A percentile compares a stretch with the other conserved stretches of the same genome.
These are phyloP conservation scores for Chalara sp. DNA, from an alignment of 2,329 filamentous ascomycete species.

Conservation along the genomic window DNA sequence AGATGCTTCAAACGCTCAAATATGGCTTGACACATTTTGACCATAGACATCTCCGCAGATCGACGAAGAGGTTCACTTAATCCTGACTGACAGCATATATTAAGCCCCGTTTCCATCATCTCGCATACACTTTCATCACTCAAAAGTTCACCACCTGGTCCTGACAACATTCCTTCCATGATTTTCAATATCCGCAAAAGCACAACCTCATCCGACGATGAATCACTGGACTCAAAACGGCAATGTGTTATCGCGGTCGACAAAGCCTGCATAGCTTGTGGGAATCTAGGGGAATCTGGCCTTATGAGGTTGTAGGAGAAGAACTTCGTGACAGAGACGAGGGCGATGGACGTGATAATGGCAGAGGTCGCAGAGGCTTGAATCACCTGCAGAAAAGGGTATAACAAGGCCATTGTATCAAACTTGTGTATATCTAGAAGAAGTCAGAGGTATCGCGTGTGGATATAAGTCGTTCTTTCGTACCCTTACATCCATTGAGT, in stretches of 20 bases:
- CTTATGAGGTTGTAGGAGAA: constrained; percentile 90
- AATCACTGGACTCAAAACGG: constrained; percentile 93
- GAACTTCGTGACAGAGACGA: constrained; percentile 93
- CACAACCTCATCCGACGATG: constrained; percentile 90
- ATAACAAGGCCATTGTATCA: constrained; percentile 81
- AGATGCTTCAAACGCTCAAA: constrained; percentile 88
- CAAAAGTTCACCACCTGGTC: constrained; percentile 84
- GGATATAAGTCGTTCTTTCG: constrained; percentile 10
- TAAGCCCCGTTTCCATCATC: constrained; percentile 97
- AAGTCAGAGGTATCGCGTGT: constrained; percentile 21
- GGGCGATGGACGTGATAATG: constrained; percentile 87
- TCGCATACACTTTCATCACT: constrained; percentile 98
- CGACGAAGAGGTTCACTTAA: constrained; percentile 85
- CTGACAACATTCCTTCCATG: constrained; percentile 97
- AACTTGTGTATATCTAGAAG: constrained; percentile 72
- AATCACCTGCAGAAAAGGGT: constrained; percentile 94
- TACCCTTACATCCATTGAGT: constrained; percentile 77
- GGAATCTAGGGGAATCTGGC: constrained; percentile 75
- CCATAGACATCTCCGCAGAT: constrained; percentile 94
- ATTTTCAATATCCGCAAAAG: constrained; percentile 88
- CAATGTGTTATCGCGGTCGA: constrained; percentile 96
- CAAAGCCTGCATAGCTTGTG: constrained; percentile 87
- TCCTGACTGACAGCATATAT: constrained; percentile 91
- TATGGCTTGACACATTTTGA: constrained; percentile 98
- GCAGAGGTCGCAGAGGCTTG: constrained; percentile 94